Base-by-base conservation (phyloP, 1,284 basidiomycete species). In the Ustilago bromivora region DNA sequence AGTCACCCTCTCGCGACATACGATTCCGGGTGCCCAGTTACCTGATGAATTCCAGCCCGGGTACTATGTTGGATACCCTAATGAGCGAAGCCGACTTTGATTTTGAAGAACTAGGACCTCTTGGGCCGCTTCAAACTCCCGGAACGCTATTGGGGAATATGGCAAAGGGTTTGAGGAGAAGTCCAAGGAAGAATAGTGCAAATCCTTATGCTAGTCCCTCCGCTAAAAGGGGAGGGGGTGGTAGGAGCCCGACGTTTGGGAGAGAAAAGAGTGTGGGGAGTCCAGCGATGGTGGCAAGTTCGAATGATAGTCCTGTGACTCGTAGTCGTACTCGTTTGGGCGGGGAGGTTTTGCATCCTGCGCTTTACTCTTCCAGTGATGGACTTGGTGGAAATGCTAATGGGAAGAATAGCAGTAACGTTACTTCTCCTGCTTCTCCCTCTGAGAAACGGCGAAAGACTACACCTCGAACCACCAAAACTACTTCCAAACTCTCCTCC, bases 141-240 rank as follows among this genome's bases (percentile, higher is more conserved):
- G 69, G 77, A 9, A 60, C 66, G 10, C 53, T 76, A 34, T 58
- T 71, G 10, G 63, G 66, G 47, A 66, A 71, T 54, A 53, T 66
- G 49, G 32, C 58, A 6, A 41, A 69, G 40, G 66, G 73, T 1
- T 59, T 80, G 47, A 71, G 84, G 11, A 66, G 84, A 49, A 84
- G 82, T 61, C 84, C 84, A 38, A 71, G 84, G 23, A 85, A 85
- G 72, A 79, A 78, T n/a, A 83, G 62, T 31, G 60, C 75, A 38
- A 85, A 85, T 61, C 84, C 84, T 4, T 85, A 82, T 60, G 84
- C 84, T 7, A 68, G 72, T 55, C 73, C 66, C 19, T 57, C 34
- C 3, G 28, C 53, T 5, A 65, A 67, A 4, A 36, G 41, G 23
- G 71, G 13, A 11, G 36, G 36, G 9, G 36, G 4, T 38, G 36